phyloP scores from a whole-genome alignment of 202 grass and related monocot genomes.

The Tripidium arundinaceum region DNA sequence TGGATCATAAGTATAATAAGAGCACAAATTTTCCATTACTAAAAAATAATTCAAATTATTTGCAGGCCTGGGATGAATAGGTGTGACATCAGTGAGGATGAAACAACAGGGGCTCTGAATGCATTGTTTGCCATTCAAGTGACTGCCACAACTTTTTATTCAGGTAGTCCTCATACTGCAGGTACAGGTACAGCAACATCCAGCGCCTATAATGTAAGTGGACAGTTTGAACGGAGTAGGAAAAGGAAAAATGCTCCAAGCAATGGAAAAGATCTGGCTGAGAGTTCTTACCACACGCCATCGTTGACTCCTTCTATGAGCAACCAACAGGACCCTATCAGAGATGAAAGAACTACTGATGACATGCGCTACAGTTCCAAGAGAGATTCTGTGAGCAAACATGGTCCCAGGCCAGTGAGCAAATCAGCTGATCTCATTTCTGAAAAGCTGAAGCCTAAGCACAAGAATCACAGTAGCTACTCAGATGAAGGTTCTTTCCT shows the following conservation, averaged over 20 bases:
- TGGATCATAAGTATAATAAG: background rate
- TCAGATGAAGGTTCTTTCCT: slow-evolving; percentile 51
- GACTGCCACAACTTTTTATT: slow-evolving; percentile 28
- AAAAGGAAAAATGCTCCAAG: slow-evolving; percentile 56
- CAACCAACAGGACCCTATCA: slow-evolving; percentile 24
- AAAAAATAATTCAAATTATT: slow-evolving; percentile 31
- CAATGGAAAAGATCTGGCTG: slow-evolving; percentile 2
- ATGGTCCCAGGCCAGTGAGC: slow-evolving; percentile 11
- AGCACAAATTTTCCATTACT: background rate
- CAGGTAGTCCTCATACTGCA: slow-evolving; percentile 14
- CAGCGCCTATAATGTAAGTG: slow-evolving; percentile 34
- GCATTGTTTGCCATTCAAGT: slow-evolving; percentile 40
- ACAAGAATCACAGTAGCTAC: slow-evolving; percentile 40
- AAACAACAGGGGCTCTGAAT: slow-evolving; percentile 69
- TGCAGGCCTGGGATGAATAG: slow-evolving; percentile 74
- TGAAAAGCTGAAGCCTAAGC: slow-evolving; percentile 26
- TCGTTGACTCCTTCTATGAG: slow-evolving; percentile 20
- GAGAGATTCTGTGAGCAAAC: slow-evolving; percentile 22
- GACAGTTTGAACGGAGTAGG: slow-evolving; percentile 27
- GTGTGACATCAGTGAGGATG: slow-evolving; percentile 63
- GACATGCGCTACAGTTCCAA: slow-evolving; percentile 12
- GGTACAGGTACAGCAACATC: slow-evolving; percentile 14
- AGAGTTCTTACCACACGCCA: slow-evolving; percentile 9
- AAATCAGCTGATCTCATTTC: slow-evolving; percentile 41
- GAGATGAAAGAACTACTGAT: slow-evolving; percentile 41